Percentiles rank a stretch among this genome's conserved stretches.
Conservation (phyloP, 148 eudicot species). For the Dianthus caryophyllus region DNA sequence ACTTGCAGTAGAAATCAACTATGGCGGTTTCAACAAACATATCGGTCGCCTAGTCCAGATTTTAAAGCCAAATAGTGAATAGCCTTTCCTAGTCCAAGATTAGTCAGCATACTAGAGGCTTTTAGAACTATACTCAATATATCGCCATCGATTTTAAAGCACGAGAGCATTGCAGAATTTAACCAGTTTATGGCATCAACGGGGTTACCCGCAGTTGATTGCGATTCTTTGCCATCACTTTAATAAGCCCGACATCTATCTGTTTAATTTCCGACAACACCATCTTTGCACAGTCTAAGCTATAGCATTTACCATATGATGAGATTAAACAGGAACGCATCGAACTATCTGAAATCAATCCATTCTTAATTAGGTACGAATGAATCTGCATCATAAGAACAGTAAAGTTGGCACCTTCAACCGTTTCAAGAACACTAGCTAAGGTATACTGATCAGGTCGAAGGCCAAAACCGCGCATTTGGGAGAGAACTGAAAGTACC, state of each 20-base stretch:
- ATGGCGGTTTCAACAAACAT: constrained; percentile 45
- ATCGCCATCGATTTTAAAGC: constrained; percentile 33
- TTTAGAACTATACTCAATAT: constrained; percentile 42
- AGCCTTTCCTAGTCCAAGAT: constrained; percentile 41
- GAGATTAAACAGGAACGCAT: constrained; percentile 49
- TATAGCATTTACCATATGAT: constrained; percentile 53
- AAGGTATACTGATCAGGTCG: constrained; percentile 44
- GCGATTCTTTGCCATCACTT: constrained; percentile 37
- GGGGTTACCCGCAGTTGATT: constrained; percentile 35
- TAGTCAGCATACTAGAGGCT: constrained; percentile 47
- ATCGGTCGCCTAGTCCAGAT: constrained; percentile 34
- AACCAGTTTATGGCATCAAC: constrained; percentile 39
- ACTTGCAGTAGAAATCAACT: constrained; percentile 53
- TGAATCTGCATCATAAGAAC: constrained; percentile 45
- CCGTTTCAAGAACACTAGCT: constrained; percentile 48
- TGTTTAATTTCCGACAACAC: constrained; percentile 32
- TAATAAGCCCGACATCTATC: constrained; percentile 29
- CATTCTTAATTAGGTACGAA: constrained; percentile 34
- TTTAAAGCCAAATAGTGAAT: constrained; percentile 44
- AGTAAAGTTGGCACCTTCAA: constrained; percentile 28
- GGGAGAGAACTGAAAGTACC: constrained; percentile 29
- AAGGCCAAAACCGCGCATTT: constrained; percentile 30
- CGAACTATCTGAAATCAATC: constrained; percentile 32
- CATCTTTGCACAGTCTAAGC: constrained; percentile 40
- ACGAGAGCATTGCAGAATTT: constrained; percentile 25